Conservation (phyloP, 2,329 filamentous ascomycete genomes). For the Xylariaceae sp. region DNA sequence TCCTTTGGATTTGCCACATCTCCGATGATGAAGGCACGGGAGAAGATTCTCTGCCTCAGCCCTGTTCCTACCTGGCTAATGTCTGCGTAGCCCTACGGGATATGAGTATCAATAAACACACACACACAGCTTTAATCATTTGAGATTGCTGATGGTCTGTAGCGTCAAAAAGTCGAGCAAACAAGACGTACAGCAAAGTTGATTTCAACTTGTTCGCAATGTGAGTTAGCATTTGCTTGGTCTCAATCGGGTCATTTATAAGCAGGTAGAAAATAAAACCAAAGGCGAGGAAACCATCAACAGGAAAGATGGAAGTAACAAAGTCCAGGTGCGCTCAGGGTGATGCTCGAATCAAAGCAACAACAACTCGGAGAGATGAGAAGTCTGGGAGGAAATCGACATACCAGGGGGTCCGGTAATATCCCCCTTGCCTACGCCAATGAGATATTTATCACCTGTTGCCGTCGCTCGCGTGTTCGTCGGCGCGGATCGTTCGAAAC, state of each 20-base stretch:
- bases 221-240: slow-evolving; percentile 10
- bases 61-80: slow-evolving; percentile 67
- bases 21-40: slow-evolving; percentile 80
- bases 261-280: background rate
- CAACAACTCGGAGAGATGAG: background rate
- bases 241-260: background rate
- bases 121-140: background rate
- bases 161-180: background rate
- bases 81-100: slow-evolving; percentile 17
- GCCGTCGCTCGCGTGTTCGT: slow-evolving; percentile 19
- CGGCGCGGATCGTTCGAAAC: slow-evolving; percentile 17
- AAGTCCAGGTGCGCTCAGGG: background rate
- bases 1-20: slow-evolving; percentile 58
- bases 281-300: background rate
- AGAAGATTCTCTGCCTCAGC: slow-evolving; percentile 77
- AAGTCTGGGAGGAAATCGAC: background rate
- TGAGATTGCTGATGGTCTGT: slow-evolving; percentile 53
- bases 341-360: background rate
- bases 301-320: background rate
- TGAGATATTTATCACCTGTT: slow-evolving; percentile 40
- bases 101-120: background rate
- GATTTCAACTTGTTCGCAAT: slow-evolving; percentile 59
- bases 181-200: slow-evolving; percentile 75
- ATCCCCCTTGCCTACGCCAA: slow-evolving; percentile 50
- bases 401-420: slow-evolving; percentile 58